phyloP scores from a whole-genome alignment of 148 eudicot genomes.

The Nepenthes gracilis region DNA sequence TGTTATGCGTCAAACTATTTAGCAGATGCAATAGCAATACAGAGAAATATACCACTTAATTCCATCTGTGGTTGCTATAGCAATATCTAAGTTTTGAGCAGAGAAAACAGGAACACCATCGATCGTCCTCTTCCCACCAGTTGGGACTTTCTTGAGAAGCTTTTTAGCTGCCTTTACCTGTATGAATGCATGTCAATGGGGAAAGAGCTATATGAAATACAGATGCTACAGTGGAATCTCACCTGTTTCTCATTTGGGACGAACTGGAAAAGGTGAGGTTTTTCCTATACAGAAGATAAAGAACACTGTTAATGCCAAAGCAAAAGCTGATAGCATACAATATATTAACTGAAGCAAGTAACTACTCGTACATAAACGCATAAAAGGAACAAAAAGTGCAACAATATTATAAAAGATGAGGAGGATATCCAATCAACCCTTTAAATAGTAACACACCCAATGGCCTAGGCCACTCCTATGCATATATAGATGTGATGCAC shows the following conservation, averaged over 20 bases:
- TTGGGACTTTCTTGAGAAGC: slow-evolving; percentile 54
- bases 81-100: slow-evolving; percentile 85
- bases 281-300: slow-evolving; percentile 49
- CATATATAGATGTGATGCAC: too few species aligned
- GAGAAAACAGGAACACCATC: slow-evolving; percentile 96
- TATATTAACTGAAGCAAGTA: too few species aligned
- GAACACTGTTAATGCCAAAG: background rate
- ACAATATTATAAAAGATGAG: too few species aligned
- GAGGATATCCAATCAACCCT: too few species aligned
- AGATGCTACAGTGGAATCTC: slow-evolving; percentile 5
- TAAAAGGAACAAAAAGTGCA: too few species aligned
- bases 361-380: too few species aligned
- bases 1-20: too few species aligned
- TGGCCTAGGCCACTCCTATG: too few species aligned
- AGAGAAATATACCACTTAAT: slow-evolving; percentile 55
- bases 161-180: slow-evolving; percentile 88
- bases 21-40: background rate
- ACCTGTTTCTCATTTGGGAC: slow-evolving; percentile 89
- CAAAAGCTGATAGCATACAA: too few species aligned
- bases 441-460: too few species aligned
- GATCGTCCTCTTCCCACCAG: slow-evolving; percentile 32
- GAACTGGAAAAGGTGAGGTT: slow-evolving; percentile 83
- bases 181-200: slow-evolving; percentile 11
- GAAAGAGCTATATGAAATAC: background rate
- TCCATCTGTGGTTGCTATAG: slow-evolving; percentile 83